Evolutionary conservation across 139 green algal genomes (phyloP).

Genomic region (Tetradesmus lagerheimii): DNA sequence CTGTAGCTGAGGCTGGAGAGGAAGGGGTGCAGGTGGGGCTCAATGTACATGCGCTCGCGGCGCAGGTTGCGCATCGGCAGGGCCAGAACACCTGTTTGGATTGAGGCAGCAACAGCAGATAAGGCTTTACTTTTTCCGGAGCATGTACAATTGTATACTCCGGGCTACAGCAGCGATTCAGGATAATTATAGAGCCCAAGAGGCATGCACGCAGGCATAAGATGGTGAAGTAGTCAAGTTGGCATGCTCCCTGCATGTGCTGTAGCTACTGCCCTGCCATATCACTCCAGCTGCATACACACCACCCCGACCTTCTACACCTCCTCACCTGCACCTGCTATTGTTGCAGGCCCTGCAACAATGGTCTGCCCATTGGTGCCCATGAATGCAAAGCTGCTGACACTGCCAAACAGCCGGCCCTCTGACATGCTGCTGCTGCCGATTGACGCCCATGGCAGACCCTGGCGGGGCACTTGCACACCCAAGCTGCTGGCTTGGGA

Average conservation of each 20-base stretch:
- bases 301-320: not conserved
- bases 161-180: too few relatives aligned
- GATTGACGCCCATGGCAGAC: not conserved
- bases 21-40: constrained; percentile 45
- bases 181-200: not conserved
- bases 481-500: too few relatives aligned
- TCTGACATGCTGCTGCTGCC: not conserved
- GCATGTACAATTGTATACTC: too few relatives aligned
- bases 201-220: not conserved
- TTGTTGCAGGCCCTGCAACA: constrained; percentile 1
- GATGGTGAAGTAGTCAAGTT: not conserved
- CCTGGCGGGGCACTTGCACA: constrained; percentile 3
- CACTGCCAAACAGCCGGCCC: constrained; percentile 43
- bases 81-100: not conserved
- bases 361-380: constrained; percentile 37
- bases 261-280: not conserved
- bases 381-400: constrained; percentile 72
- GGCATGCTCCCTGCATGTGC: not conserved
- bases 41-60: constrained; percentile 34
- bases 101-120: not conserved
- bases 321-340: not conserved
- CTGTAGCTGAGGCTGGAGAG: constrained; percentile 16
- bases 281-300: not conserved
- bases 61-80: not conserved
- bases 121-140: too few relatives aligned